Evolutionary conservation across 2,329 filamentous ascomycete species (phyloP).

Genomic region (Colletotrichum shisoi): DNA sequence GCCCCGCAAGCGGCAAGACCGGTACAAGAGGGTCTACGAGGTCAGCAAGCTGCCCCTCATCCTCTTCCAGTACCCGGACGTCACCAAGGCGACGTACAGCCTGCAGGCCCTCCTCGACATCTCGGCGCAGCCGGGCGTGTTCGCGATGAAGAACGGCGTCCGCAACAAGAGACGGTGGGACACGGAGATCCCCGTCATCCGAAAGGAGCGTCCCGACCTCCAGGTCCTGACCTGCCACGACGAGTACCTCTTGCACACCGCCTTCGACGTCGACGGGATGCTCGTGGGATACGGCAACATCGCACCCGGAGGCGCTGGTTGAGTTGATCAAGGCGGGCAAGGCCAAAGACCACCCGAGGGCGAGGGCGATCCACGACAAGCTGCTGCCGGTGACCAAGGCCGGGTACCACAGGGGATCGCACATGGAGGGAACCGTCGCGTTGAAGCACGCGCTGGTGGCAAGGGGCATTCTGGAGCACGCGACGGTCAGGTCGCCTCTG

Average conservation of each 20-base stretch:
- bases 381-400: slow-evolving; percentile 60
- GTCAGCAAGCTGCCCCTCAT: slow-evolving; percentile 59
- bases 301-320: slow-evolving; percentile 59
- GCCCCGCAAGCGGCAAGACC: slow-evolving; percentile 62
- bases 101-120: slow-evolving; percentile 63
- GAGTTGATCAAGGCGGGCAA: slow-evolving; percentile 61
- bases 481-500: slow-evolving; percentile 60
- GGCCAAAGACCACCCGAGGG: slow-evolving; percentile 57
- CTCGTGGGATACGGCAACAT: slow-evolving; percentile 64
- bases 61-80: slow-evolving; percentile 63
- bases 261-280: slow-evolving; percentile 62
- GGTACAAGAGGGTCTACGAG: slow-evolving; percentile 60
- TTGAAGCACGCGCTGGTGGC: slow-evolving; percentile 62
- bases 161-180: slow-evolving; percentile 66
- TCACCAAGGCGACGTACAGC: slow-evolving; percentile 61
- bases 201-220: slow-evolving; percentile 56
- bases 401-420: slow-evolving; percentile 63
- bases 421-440: slow-evolving; percentile 63
- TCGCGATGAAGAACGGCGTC: slow-evolving; percentile 66
- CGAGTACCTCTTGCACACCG: slow-evolving; percentile 61
- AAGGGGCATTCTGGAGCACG: slow-evolving; percentile 58
- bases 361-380: slow-evolving; percentile 59
- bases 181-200: slow-evolving; percentile 62
- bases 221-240: slow-evolving; percentile 62
- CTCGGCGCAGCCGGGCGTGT: slow-evolving; percentile 59